phyloP scores from a whole-genome alignment of 768 basidiomycete species.

The Mycena olivaceomarginata region DNA sequence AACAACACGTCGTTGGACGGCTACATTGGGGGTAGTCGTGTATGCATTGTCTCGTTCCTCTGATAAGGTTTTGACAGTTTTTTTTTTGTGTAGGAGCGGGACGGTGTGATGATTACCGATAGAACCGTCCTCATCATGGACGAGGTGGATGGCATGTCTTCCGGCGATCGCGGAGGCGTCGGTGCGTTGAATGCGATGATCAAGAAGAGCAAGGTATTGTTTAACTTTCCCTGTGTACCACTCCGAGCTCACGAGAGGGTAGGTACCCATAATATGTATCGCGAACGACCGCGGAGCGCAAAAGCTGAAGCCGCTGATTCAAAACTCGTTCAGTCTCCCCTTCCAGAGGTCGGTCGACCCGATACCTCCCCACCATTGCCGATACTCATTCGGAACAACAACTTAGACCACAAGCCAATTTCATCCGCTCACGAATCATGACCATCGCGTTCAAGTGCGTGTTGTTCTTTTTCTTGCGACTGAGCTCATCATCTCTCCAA shows the following conservation, averaged over 20 bases:
- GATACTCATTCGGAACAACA: not conserved
- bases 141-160: slow-evolving; percentile 99
- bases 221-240: slow-evolving; percentile 25
- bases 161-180: slow-evolving; percentile 97
- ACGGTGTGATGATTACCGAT: slow-evolving; percentile 87
- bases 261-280: slow-evolving; percentile 98
- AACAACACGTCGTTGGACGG: slow-evolving; percentile 93
- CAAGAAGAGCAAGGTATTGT: slow-evolving; percentile 89
- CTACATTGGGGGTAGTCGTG: slow-evolving; percentile 80
- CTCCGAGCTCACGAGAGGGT: not conserved
- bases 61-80: not conserved
- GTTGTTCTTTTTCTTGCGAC: not conserved
- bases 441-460: slow-evolving; percentile 93
- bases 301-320: slow-evolving; percentile 91
- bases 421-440: slow-evolving; percentile 91
- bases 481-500: not conserved
- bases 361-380: not conserved
- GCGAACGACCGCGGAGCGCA: slow-evolving; percentile 93
- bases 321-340: slow-evolving; percentile 82
- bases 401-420: slow-evolving; percentile 82
- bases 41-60: slow-evolving; percentile 47
- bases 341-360: slow-evolving; percentile 81
- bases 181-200: slow-evolving; percentile 95
- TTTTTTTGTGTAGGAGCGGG: slow-evolving; percentile 66
- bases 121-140: slow-evolving; percentile 97